A percentile compares a stretch with the other conserved stretches of the same genome.
phyloP scores from a whole-genome alignment of 495 filamentous ascomycete genomes.

The Lepidopterella palustris region DNA sequence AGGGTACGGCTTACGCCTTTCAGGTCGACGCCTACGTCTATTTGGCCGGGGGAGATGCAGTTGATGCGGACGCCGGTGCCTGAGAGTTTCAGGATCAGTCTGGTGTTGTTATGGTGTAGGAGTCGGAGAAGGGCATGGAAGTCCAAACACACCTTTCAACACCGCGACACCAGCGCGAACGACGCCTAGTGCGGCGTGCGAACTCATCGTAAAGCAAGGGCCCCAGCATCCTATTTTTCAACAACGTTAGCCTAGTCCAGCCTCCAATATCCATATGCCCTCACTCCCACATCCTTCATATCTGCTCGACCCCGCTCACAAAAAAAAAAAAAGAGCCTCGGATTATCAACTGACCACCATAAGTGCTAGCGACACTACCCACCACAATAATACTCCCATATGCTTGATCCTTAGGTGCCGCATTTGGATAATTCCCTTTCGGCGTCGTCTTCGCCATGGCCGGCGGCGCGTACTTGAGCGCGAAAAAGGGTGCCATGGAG shows the following conservation, averaged over 20 bases:
- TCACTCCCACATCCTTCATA: not conserved
- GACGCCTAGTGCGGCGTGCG: constrained; percentile 54
- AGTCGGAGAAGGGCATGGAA: not conserved
- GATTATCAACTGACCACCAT: constrained; percentile 39
- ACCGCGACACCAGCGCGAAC: constrained; percentile 52
- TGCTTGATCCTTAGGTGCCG: constrained; percentile 48
- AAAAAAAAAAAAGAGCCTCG: not conserved
- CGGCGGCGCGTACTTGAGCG: constrained; percentile 55
- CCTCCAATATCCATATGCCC: not conserved
- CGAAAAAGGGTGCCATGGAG: constrained; percentile 54
- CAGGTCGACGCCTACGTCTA: constrained; percentile 53
- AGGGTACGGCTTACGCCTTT: constrained; percentile 33
- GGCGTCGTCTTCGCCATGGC: constrained; percentile 53
- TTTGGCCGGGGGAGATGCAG: constrained; percentile 52
- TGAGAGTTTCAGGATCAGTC: not conserved
- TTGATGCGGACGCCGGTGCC: constrained; percentile 55
- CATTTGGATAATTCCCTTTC: constrained; percentile 52
- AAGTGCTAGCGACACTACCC: constrained; percentile 48
- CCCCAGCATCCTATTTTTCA: constrained; percentile 47
- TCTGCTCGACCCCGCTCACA: not conserved
- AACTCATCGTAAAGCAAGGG: constrained; percentile 51
- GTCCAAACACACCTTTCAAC: constrained; percentile 39
- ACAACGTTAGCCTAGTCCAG: not conserved
- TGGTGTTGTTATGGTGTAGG: not conserved
- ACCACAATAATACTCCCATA: constrained; percentile 58